Evolutionary conservation across 345 rosid species (phyloP), one percentile per base, ranked within the genome.

Genomic region (Psidium guajava): DNA sequence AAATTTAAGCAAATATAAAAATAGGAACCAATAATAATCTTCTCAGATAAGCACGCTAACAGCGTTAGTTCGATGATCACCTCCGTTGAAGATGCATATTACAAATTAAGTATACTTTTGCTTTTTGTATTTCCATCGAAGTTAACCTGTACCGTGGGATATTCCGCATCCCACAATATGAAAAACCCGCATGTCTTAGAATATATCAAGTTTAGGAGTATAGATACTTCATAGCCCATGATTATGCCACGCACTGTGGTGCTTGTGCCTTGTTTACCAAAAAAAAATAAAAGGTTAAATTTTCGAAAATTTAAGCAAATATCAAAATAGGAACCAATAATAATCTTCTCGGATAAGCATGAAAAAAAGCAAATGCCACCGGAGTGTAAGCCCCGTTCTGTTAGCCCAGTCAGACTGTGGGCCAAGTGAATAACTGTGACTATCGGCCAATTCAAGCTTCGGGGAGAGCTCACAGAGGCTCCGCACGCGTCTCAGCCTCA

Each of bases 401-500:
- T 85, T 69, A 36, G 36, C 36, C 36, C 36, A 36, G 36, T 36
- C 36, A 36, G 36, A 36, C 36, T 36, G 2, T 2, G 54, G 40
- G 50, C 57, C 86, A 27, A 25, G 85, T 55, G 89, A 83, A 85
- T 87, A 11, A 85, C 87, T 53, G 84, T 58, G 22, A 42, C 8
- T 0, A 10, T 11, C 57, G 54, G 84, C 87, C 87, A 22, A 83
- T 2, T 5, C 32, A 16, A 18, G 4, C 42, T 61, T n/a, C 3
- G 55, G 42, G 42, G 25, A 22, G 54, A 75, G 27, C 40, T 21
- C 24, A 8, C 81, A 2, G 13, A 74, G 83, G 87, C 85, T 85
- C 85, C 87, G 14, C 89, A 74, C 56, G 22, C n/a, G 85, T 85
- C 89, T 87, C 85, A 56, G 87, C 87, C 89, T 54, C 85, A 2